Conservation (phyloP, 208 protist genomes). For the Trichomonas gallinae region DNA sequence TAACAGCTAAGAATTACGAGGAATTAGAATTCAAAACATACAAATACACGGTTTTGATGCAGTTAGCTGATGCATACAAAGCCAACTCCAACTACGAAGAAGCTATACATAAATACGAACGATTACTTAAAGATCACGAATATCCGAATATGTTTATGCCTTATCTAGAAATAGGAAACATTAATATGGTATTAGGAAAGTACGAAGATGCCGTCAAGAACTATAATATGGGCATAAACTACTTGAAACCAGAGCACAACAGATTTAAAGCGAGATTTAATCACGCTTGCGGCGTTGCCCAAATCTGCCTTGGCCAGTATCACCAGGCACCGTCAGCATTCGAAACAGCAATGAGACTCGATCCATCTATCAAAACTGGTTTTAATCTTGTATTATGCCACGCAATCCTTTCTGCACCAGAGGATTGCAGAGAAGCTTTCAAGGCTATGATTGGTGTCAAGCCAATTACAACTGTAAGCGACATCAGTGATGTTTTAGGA, state of each 20-base stretch:
- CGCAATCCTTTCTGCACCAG: background rate
- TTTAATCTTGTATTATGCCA: constrained; percentile 18
- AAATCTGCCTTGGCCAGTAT: background rate
- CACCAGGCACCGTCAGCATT: background rate
- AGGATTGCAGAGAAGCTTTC: background rate
- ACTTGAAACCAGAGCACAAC: background rate
- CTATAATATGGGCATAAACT: constrained; percentile 4
- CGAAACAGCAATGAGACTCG: background rate
- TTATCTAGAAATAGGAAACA: constrained; percentile 10
- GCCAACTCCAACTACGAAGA: background rate
- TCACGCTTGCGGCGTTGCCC: background rate
- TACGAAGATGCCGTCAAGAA: constrained; percentile 12
- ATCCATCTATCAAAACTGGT: background rate
- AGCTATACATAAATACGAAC: background rate
- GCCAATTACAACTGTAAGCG: background rate
- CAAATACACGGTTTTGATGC: background rate
- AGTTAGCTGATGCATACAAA: background rate
- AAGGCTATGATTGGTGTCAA: background rate
- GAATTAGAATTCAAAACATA: background rate
- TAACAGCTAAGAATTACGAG: background rate
- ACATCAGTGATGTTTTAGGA: background rate
- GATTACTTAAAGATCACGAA: background rate
- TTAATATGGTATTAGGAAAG: background rate
- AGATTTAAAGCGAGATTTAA: background rate
- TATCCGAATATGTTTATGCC: background rate